These are phyloP conservation scores for Puccinia triticina DNA, from an alignment of 1,284 basidiomycete species.

Conservation along the genomic window DNA sequence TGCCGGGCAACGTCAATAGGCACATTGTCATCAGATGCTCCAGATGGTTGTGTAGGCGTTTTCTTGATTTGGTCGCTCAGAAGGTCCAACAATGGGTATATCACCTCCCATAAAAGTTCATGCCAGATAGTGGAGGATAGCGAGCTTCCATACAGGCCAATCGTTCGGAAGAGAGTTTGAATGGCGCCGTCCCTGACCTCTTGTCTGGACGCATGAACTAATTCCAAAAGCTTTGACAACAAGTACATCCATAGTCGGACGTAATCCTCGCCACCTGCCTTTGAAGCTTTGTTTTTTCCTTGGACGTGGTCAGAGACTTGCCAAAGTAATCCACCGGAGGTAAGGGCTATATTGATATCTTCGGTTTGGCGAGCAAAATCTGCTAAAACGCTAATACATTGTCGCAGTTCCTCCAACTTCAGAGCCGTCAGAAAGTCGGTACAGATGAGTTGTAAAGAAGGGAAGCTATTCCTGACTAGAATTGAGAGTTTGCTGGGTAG, in stretches of 20 bases:
- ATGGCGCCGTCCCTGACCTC: conserved; percentile 92
- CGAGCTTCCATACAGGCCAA: conserved; percentile 86
- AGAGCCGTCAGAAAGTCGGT: conserved; percentile 81
- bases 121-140: conserved; percentile 81
- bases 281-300: conserved; percentile 69
- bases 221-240: conserved; percentile 76
- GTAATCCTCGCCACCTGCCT: conserved; percentile 67
- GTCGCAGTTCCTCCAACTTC: conserved; percentile 75
- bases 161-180: conserved; percentile 88
- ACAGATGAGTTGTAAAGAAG: conserved; percentile 88
- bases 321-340: conserved; percentile 86
- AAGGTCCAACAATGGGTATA: conserved; percentile 81
- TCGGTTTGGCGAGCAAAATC: conserved; percentile 82
- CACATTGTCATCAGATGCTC: conserved; percentile 28
- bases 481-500: conserved; percentile 53
- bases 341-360: conserved; percentile 93
- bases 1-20: conserved; percentile 52
- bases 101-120: conserved; percentile 81
- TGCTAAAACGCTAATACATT: conserved; percentile 85
- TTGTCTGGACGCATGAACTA: conserved; percentile 78
- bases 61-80: conserved; percentile 63
- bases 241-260: conserved; percentile 89
- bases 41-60: conserved; percentile 23
- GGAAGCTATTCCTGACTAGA: conserved; percentile 85
- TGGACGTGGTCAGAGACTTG: conserved; percentile 81